These are phyloP conservation scores for Irpex sp. DNA, from an alignment of 1,284 basidiomycete genomes.

Conservation along the genomic window DNA sequence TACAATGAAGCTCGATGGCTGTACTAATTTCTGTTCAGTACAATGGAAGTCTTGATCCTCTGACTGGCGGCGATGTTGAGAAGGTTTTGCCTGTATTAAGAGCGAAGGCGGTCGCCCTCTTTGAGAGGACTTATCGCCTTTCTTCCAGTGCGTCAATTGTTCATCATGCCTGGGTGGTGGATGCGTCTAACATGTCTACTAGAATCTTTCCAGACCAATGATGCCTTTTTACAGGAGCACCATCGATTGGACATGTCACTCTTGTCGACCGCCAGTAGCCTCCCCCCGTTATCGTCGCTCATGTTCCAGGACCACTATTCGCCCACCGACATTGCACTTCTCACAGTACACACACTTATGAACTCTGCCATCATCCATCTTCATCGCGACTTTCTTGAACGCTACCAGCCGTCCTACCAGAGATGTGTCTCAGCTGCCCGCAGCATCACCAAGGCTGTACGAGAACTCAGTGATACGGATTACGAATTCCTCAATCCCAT, in stretches of 20 bases:
- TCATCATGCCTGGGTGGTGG: neutral
- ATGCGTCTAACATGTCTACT: slow-evolving; percentile 6
- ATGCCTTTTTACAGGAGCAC: slow-evolving; percentile 34
- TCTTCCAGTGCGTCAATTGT: slow-evolving; percentile 33
- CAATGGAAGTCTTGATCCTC: neutral
- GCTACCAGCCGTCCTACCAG: slow-evolving; percentile 27
- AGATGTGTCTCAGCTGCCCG: slow-evolving; percentile 42
- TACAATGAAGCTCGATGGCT: neutral
- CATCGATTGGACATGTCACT: slow-evolving; percentile 40
- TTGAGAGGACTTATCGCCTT: slow-evolving; percentile 46
- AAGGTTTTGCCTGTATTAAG: slow-evolving; percentile 32
- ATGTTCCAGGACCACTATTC: slow-evolving; percentile 25
- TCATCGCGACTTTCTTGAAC: slow-evolving; percentile 35
- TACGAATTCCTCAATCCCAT: slow-evolving; percentile 51
- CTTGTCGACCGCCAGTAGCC: slow-evolving; percentile 35
- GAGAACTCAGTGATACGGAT: slow-evolving; percentile 43
- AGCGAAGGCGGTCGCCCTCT: slow-evolving; percentile 45
- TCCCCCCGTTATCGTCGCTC: slow-evolving; percentile 36
- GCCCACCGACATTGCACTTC: slow-evolving; percentile 39
- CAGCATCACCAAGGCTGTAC: slow-evolving; percentile 40
- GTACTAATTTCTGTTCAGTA: neutral
- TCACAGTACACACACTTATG: slow-evolving; percentile 47
- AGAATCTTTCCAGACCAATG: slow-evolving; percentile 24
- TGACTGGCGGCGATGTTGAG: slow-evolving; percentile 8
- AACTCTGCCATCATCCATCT: slow-evolving; percentile 51